A percentile compares a stretch with the other conserved stretches of the same genome.
Evolutionary conservation across 2,329 filamentous ascomycete species (phyloP).

Genomic region (Sporothrix mexicana): DNA sequence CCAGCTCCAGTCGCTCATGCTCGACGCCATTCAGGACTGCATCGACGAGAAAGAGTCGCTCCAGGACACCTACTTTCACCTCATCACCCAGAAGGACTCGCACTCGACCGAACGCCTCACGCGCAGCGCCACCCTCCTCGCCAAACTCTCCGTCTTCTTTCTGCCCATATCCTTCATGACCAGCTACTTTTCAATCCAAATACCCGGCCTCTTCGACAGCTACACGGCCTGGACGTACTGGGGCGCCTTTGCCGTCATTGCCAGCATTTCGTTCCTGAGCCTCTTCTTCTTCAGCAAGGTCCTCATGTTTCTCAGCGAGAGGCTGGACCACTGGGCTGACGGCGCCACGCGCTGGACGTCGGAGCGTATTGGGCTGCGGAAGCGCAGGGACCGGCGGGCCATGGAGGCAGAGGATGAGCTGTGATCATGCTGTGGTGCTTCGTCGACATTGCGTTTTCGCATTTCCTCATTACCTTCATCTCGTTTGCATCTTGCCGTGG

Average conservation of each 20-base stretch:
- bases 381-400: not conserved
- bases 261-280: conserved; percentile 62
- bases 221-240: conserved; percentile 71
- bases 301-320: conserved; percentile 54
- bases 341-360: conserved; percentile 19
- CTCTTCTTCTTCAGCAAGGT: conserved; percentile 60
- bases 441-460: too few species aligned
- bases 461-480: too few species aligned
- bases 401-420: conserved; percentile 23
- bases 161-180: conserved; percentile 77
- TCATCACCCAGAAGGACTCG: conserved; percentile 77
- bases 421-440: too few species aligned
- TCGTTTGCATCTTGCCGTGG: too few species aligned
- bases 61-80: conserved; percentile 77
- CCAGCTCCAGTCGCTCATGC: conserved; percentile 63
- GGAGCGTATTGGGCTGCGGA: not conserved
- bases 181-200: conserved; percentile 72
- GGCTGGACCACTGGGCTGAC: conserved; percentile 46
- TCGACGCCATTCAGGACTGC: conserved; percentile 66
- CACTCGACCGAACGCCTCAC: conserved; percentile 74
- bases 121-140: conserved; percentile 72
- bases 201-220: conserved; percentile 59
- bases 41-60: conserved; percentile 73
- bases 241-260: conserved; percentile 68
- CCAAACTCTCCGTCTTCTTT: conserved; percentile 77